These are phyloP conservation scores for Hemisphaericaspora xylofermentans DNA, from an alignment of 1,139 yeast species.

Conservation along the genomic window DNA sequence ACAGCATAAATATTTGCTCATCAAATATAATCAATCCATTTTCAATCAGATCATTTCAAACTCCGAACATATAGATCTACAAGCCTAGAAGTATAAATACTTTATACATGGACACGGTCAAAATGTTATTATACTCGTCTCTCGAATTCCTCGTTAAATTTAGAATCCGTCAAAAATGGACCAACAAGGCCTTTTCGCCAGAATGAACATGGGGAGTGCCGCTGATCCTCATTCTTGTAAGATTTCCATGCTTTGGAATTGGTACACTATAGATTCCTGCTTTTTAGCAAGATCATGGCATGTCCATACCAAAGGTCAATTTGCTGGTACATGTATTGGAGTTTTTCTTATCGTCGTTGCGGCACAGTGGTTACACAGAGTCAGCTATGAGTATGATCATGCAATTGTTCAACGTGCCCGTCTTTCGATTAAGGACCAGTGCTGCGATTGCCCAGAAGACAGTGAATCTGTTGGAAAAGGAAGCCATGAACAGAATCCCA, in stretches of 20 bases:
- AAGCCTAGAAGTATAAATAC: too few species aligned
- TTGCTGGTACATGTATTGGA: slow-evolving; percentile 73
- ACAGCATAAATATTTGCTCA: neutral
- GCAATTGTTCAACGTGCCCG: slow-evolving; percentile 8
- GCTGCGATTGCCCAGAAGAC: slow-evolving; percentile 4
- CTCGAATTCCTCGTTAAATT: neutral
- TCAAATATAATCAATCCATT: neutral
- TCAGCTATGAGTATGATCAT: slow-evolving; percentile 54
- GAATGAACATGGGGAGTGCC: slow-evolving; percentile 14
- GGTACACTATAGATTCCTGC: slow-evolving; percentile 59
- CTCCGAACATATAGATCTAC: too few species aligned
- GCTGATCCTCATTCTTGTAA: slow-evolving; percentile 21
- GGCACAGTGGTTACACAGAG: slow-evolving; percentile 57
- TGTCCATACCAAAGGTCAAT: slow-evolving; percentile 54
- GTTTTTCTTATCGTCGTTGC: slow-evolving; percentile 56
- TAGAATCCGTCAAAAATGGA: neutral
- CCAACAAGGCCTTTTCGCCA: slow-evolving; percentile 1
- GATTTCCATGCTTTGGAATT: slow-evolving; percentile 44
- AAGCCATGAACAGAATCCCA: neutral
- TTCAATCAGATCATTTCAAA: too few species aligned
- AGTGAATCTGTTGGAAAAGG: slow-evolving; percentile 3
- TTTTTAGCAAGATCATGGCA: slow-evolving; percentile 68
- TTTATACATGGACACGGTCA: too few species aligned
- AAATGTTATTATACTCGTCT: neutral
- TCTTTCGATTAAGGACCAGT: neutral